Percentiles rank a stretch among this genome's conserved stretches.
These are phyloP conservation scores for Macrophomina phaseolina DNA, from an alignment of 2,329 filamentous ascomycete species.

Conservation along the genomic window DNA sequence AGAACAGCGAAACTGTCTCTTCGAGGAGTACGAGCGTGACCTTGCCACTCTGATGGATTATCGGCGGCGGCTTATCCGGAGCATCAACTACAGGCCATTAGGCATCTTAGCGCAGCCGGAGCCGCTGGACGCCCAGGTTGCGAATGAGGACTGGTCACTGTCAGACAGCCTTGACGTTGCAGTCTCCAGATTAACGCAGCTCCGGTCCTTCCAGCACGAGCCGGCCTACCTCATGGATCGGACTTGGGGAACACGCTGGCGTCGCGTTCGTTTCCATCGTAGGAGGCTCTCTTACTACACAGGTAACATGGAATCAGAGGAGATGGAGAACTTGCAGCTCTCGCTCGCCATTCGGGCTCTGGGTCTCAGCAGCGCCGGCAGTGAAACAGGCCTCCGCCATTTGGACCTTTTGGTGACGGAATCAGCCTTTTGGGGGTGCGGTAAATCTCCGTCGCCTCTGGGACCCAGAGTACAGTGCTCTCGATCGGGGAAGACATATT, in stretches of 20 bases:
- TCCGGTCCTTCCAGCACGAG: neutral
- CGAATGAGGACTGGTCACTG: neutral
- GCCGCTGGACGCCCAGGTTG: neutral
- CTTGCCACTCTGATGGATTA: neutral
- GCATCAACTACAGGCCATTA: neutral
- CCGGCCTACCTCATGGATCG: neutral
- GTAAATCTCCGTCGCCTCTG: neutral
- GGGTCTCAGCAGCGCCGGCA: neutral
- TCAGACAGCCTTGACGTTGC: neutral
- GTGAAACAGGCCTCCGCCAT: neutral
- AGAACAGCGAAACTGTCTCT: neutral
- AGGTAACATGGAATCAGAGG: neutral
- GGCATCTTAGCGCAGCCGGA: neutral
- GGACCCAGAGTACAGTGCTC: neutral
- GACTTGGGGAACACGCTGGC: neutral
- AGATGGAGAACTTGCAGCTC: neutral
- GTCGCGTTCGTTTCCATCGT: neutral
- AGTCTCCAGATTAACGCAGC: neutral
- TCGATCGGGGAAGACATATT: neutral
- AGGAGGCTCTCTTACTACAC: neutral
- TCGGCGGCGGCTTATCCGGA: neutral
- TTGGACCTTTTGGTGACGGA: neutral
- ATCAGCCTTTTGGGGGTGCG: neutral
- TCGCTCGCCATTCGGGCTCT: neutral
- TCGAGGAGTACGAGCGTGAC: constrained; percentile 1